Evolutionary conservation across 78 protist genomes (phyloP).

Genomic region (Speleostelium caveatum): DNA sequence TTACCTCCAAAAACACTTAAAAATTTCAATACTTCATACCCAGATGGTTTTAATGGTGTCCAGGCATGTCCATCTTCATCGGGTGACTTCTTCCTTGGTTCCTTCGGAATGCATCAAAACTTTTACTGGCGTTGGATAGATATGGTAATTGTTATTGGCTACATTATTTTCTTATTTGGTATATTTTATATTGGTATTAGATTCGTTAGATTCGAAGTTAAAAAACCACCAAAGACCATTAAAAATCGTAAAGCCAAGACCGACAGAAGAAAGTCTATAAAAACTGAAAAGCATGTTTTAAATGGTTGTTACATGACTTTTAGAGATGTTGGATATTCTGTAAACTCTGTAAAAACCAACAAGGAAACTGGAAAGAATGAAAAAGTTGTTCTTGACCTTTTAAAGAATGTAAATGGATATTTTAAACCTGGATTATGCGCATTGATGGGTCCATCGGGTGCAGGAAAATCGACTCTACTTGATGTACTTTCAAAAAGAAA

Average conservation of each 20-base stretch:
- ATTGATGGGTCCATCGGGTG: slow-evolving; percentile 81
- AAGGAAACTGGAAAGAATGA: slow-evolving; percentile 32
- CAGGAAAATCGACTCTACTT: slow-evolving; percentile 84
- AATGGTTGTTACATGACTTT: slow-evolving; percentile 79
- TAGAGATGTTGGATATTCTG: slow-evolving; percentile 34
- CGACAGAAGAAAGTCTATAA: slow-evolving; percentile 30
- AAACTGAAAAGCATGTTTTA: not conserved
- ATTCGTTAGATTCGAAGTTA: slow-evolving; percentile 33
- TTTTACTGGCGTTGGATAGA: slow-evolving; percentile 71
- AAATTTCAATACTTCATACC: not conserved
- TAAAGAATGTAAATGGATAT: slow-evolving; percentile 75
- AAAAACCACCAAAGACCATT: slow-evolving; percentile 45
- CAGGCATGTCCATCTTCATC: slow-evolving; percentile 6
- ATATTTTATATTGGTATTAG: slow-evolving; percentile 31
- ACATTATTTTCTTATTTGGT: not conserved
- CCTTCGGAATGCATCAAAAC: slow-evolving; percentile 45
- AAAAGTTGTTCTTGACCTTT: slow-evolving; percentile 15
- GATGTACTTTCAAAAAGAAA: slow-evolving; percentile 86
- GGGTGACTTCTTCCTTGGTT: slow-evolving; percentile 11
- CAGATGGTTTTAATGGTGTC: not conserved
- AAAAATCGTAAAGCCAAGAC: slow-evolving; percentile 26
- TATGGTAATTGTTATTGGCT: slow-evolving; percentile 40
- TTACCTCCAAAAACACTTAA: slow-evolving; percentile 35
- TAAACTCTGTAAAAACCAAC: not conserved
- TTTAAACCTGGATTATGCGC: slow-evolving; percentile 72